phyloP scores from a whole-genome alignment of 1,284 basidiomycete species.

The Leccinum subspadiceum region DNA sequence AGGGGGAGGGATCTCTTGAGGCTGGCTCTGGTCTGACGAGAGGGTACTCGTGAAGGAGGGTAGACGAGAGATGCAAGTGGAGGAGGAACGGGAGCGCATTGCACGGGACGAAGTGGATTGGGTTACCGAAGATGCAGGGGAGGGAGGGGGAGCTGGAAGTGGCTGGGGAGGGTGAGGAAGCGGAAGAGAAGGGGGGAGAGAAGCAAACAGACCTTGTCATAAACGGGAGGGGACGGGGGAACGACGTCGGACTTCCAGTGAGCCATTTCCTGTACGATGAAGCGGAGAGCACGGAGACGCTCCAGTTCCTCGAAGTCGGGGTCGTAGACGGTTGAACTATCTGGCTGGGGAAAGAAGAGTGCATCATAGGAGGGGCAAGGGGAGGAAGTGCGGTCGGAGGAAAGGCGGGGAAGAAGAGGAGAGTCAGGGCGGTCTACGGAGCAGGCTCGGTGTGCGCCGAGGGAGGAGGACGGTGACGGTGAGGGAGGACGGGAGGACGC shows the following conservation, averaged over 20 bases:
- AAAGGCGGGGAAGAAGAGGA: constrained; percentile 29
- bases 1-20: constrained; percentile 28
- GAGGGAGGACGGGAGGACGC: constrained; percentile 24
- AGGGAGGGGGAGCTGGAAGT: constrained; percentile 30
- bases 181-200: neutral
- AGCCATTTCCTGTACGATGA: constrained; percentile 35
- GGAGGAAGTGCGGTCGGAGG: constrained; percentile 24
- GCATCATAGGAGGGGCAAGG: constrained; percentile 32
- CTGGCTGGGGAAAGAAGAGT: constrained; percentile 26
- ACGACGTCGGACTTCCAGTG: constrained; percentile 21
- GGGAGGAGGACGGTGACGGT: constrained; percentile 31
- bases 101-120: constrained; percentile 30
- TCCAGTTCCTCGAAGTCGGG: constrained; percentile 29
- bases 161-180: constrained; percentile 14
- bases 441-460: constrained; percentile 26
- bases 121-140: constrained; percentile 28
- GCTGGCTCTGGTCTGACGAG: constrained; percentile 34
- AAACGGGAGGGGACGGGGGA: neutral
- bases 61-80: constrained; percentile 31
- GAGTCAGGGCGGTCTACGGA: constrained; percentile 32
- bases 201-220: constrained; percentile 26
- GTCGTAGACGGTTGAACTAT: constrained; percentile 3
- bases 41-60: constrained; percentile 35
- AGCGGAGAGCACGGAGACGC: constrained; percentile 31
- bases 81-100: constrained; percentile 34